Conservation (phyloP, 1,139 yeast genomes). For the Lodderomyces elongisporus region DNA sequence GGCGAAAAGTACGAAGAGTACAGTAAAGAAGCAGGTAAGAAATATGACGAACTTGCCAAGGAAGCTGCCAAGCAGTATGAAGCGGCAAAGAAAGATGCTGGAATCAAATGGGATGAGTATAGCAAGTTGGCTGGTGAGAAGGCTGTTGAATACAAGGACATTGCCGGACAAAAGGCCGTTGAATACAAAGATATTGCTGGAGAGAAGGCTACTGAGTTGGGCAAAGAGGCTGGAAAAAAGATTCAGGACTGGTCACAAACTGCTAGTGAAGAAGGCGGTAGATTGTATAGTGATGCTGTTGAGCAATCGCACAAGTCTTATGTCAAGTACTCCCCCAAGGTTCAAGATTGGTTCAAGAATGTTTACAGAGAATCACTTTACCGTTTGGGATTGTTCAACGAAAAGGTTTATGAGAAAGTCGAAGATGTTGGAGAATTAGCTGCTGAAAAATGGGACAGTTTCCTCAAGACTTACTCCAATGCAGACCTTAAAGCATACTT, state of each 20-base stretch:
- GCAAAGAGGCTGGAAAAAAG: not conserved
- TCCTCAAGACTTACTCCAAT: slow-evolving; percentile 40
- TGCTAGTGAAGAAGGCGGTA: slow-evolving; percentile 6
- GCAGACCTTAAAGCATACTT: slow-evolving; percentile 52
- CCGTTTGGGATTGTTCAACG: slow-evolving; percentile 9
- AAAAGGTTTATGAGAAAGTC: slow-evolving; percentile 9
- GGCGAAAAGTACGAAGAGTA: slow-evolving; percentile 5
- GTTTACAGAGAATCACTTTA: slow-evolving; percentile 5
- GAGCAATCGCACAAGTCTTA: slow-evolving; percentile 4
- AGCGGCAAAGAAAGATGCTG: slow-evolving; percentile 5
- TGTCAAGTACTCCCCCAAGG: slow-evolving; percentile 6
- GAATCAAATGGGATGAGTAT: slow-evolving; percentile 4
- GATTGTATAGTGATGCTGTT: not conserved
- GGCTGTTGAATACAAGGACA: slow-evolving; percentile 2
- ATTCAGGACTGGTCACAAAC: slow-evolving; percentile 2
- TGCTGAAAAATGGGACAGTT: slow-evolving; percentile 16
- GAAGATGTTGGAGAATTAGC: slow-evolving; percentile 31
- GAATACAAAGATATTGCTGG: slow-evolving; percentile 4
- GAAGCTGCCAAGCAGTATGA: slow-evolving; percentile 7
- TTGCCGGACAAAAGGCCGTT: slow-evolving; percentile 2
- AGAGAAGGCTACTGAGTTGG: not conserved
- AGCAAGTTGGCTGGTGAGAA: slow-evolving; percentile 3
- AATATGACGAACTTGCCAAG: slow-evolving; percentile 3
- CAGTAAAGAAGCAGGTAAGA: slow-evolving; percentile 1
- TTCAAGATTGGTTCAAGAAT: slow-evolving; percentile 6